Conservation (phyloP, 257 asterid genomes). For the Echium plantagineum region DNA sequence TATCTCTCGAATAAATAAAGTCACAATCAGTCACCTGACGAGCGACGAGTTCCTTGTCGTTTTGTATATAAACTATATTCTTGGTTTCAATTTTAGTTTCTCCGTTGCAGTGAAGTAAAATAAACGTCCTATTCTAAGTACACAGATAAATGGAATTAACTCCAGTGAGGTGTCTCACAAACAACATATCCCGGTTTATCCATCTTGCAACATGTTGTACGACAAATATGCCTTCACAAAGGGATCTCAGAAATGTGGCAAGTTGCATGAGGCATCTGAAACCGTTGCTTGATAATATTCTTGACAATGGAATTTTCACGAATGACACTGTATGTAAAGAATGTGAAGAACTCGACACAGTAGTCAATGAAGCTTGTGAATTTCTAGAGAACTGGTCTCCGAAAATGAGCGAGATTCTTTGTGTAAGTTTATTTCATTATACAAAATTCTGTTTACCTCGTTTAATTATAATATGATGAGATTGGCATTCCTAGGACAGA, state of each 20-base stretch:
- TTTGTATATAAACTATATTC: background rate
- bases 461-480: no score
- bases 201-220: slow-evolving; percentile 64
- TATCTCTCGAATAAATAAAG: background rate
- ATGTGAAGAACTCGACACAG: slow-evolving; percentile 70
- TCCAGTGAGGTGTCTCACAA: slow-evolving; percentile 62
- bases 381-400: slow-evolving; percentile 89
- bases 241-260: slow-evolving; percentile 43
- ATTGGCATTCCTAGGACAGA: background rate
- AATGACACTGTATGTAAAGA: slow-evolving; percentile 40
- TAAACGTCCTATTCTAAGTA: slow-evolving; percentile 2
- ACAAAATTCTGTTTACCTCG: background rate
- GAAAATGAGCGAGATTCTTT: slow-evolving; percentile 75
- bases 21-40: background rate
- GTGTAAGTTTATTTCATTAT: slow-evolving; percentile 42
- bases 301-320: slow-evolving; percentile 29
- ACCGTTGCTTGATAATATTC: slow-evolving; percentile 52
- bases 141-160: slow-evolving; percentile 69
- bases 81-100: background rate
- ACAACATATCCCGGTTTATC: slow-evolving; percentile 82
- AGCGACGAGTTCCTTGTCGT: no score
- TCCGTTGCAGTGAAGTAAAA: background rate
- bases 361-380: slow-evolving; percentile 76
- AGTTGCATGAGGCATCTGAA: slow-evolving; percentile 59
- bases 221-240: slow-evolving; percentile 59